Base-by-base conservation (phyloP, 1,139 yeast genomes). In the Diutina neorugosa region DNA sequence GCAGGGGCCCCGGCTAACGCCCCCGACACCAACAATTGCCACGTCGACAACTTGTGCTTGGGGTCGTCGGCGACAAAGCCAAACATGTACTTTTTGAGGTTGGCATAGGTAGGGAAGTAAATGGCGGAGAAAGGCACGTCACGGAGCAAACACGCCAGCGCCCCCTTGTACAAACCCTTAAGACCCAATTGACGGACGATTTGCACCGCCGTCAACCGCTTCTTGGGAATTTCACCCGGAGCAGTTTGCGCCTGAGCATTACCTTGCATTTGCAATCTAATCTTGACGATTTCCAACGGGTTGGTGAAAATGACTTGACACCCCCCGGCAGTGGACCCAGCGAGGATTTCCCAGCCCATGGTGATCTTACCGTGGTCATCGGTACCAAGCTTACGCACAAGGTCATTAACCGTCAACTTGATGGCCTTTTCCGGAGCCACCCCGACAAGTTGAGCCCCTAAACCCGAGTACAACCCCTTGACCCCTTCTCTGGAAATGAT, bases 351-450 rank as follows among this genome's bases (percentile, higher is more conserved):
- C 77, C 86, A 80, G 51, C 75, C 69, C 71, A 86, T 69, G 34
- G 87, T 74, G 57, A 91, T 79, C 53, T 74, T 68, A 50, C 86
- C 84, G 52, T 72, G 66, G 9, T 83, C 82, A 53, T 77, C 74
- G 27, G 89, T 78, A 60, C 94, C 83, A 56, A 82, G 76, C 51
- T 83, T 83, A 63, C 98, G 80, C 55, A 91, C 83, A 58, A 87
- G 74, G 66, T 93, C 98, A 69, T 93, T 93, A 52, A 93, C 96
- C 0, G 98, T 91, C 60, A 93, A 80, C 70, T 93, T 93, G 64
- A 93, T 93, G 52, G 98, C 98, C 73, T 93, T 93, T 69, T 93
- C 98, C 2, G 98, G 98, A 0, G 98, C 98, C 52, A 93, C 98
- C 58, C 98, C 98, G 51, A 93, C 82, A 62, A 93, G 74, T 69